Conservation (phyloP, 441 rosid species). For the Manihot esculenta region DNA sequence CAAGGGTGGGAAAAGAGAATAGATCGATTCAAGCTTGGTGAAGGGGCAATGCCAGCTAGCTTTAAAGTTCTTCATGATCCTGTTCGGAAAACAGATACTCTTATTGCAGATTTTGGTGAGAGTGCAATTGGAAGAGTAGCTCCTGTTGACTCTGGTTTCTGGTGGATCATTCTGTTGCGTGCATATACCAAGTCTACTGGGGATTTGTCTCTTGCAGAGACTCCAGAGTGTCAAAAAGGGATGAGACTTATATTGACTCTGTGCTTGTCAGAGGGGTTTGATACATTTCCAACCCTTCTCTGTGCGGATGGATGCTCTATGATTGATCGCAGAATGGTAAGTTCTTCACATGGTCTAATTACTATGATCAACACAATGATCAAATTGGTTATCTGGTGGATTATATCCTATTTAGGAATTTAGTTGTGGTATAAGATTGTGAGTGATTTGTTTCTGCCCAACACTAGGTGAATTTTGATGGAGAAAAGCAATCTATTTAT, state of each 20-base stretch:
- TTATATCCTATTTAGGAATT: background rate
- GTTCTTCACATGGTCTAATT: background rate
- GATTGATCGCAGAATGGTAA: slow-evolving; percentile 97
- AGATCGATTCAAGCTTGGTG: slow-evolving; percentile 88
- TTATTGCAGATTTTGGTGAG: slow-evolving; percentile 92
- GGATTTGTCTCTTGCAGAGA: slow-evolving; percentile 77
- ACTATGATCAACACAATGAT: background rate
- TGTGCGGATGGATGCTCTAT: slow-evolving; percentile 94
- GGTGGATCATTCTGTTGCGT: slow-evolving; percentile 98
- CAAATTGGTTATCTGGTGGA: background rate
- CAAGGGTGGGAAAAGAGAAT: slow-evolving; percentile 92
- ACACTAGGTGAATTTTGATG: background rate
- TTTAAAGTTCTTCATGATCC: slow-evolving; percentile 95
- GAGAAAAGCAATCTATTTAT: background rate
- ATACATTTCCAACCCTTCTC: slow-evolving; percentile 89
- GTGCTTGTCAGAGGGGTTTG: slow-evolving; percentile 91
- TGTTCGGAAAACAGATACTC: slow-evolving; percentile 57
- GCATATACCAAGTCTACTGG: slow-evolving; percentile 96
- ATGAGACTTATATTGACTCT: slow-evolving; percentile 74
- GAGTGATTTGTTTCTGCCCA: background rate
- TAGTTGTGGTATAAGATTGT: background rate
- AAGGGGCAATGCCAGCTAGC: slow-evolving; percentile 96
- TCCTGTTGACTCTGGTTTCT: slow-evolving; percentile 96
- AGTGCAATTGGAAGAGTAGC: slow-evolving; percentile 98
- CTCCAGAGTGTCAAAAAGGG: slow-evolving; percentile 84